Evolutionary conservation across 1,284 basidiomycete species (phyloP), one percentile per base, ranked within the genome.

Genomic region (Cystobasidium pallidum): DNA sequence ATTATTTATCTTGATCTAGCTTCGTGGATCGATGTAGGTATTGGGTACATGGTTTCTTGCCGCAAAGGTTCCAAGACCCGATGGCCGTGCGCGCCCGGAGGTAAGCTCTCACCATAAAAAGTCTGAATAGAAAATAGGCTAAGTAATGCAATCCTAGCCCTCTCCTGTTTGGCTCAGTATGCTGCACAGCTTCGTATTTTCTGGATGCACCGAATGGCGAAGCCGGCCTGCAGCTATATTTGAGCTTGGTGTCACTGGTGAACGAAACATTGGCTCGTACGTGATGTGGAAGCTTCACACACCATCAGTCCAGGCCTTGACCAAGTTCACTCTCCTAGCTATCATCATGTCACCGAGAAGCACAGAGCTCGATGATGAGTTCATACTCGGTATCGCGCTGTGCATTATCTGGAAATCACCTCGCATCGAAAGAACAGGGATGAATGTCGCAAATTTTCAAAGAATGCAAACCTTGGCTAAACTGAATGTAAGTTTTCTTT

Each of bases 11-110:
- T 24, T 6, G 21, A 51, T 51, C 21, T 30, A 71, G 68, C 61
- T 71, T 71, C 36, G 68, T 71, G 6, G 68, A 71, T 15, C 59
- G 59, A n/a, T 71, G 68, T 49, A 11, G 68, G 19, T 71, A 71
- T 34, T 71, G 68, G 68, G 68, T 71, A 21, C 68, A 71, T 57
- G 68, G 68, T 10, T 71, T 71, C 59, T 30, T 71, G 30, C 68
- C 68, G 28, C 34, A 54, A 32, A 59, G 64, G 39, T 59, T 71
- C 17, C n/a, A 28, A 24, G 68, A 71, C 24, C 41, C 57, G 21
- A 71, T 71, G 68, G 30, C 21, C 7, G 28, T 64, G 11, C 58
- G 68, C n/a, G 49, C 45, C 7, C 28, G 41, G 11, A 62, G 59
- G 68, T 71, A 28, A 30, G 59, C 21, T 4, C n/a, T n/a, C n/a